Evolutionary conservation across 768 basidiomycete genomes (phyloP).

Genomic region (Lentinula raphanica): DNA sequence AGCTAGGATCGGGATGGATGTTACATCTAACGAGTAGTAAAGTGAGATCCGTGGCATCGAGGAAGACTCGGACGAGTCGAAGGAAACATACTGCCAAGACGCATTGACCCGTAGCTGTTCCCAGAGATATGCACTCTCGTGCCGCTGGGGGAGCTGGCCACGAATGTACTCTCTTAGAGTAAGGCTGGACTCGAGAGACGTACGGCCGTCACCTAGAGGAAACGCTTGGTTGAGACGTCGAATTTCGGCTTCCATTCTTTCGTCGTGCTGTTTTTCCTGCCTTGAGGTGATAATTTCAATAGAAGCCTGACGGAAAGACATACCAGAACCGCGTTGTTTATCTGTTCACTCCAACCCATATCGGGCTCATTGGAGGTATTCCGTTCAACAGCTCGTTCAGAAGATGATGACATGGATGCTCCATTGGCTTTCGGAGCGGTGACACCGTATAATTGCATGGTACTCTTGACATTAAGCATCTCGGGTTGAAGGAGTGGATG

Average conservation of each 20-base stretch:
- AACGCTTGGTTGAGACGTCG: constrained; percentile 52
- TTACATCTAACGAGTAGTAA: constrained; percentile 48
- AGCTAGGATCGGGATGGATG: constrained; percentile 58
- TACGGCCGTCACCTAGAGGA: constrained; percentile 37
- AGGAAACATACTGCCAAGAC: constrained; percentile 54
- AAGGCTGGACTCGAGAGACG: constrained; percentile 48
- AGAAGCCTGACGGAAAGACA: too few relatives aligned
- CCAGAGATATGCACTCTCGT: constrained; percentile 59
- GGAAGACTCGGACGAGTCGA: too few relatives aligned
- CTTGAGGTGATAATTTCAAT: too few relatives aligned
- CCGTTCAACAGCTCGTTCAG: neutral
- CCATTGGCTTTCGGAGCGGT: constrained; percentile 14
- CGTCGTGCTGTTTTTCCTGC: constrained; percentile 12
- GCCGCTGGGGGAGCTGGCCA: constrained; percentile 46
- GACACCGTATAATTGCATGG: constrained; percentile 43
- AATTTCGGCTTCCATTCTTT: constrained; percentile 36
- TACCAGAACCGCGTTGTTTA: neutral
- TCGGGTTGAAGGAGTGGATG: constrained; percentile 51
- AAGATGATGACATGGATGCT: neutral
- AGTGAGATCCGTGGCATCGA: too few relatives aligned
- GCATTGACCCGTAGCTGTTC: constrained; percentile 58
- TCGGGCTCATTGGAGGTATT: neutral
- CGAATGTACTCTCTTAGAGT: constrained; percentile 53
- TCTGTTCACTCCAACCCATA: neutral
- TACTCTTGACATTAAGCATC: constrained; percentile 51